A percentile compares a stretch with the other conserved stretches of the same genome.
These are phyloP conservation scores for Canavalia gladiata DNA, from an alignment of 306 rosid genomes.

Conservation along the genomic window DNA sequence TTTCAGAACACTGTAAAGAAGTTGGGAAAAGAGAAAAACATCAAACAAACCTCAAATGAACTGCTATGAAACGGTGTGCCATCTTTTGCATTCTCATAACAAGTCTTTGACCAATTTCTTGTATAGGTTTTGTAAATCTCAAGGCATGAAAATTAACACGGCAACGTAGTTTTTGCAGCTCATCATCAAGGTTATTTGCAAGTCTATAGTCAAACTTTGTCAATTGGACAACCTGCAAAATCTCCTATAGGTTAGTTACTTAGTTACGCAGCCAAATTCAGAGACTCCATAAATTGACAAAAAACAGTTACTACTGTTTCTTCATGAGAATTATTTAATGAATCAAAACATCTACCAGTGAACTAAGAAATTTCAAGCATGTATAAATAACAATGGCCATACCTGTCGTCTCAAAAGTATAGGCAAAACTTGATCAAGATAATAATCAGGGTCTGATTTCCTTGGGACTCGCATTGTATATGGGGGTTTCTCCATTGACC, in stretches of 20 bases:
- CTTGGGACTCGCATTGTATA: constrained; percentile 99
- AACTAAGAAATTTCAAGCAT: constrained; percentile 6
- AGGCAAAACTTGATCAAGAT: constrained; percentile 97
- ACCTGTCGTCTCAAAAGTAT: constrained; percentile 91
- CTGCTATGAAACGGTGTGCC: constrained; percentile 82
- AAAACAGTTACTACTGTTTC: background rate
- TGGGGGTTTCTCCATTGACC: constrained; percentile 96
- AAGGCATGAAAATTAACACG: constrained; percentile 96
- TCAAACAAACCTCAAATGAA: constrained; percentile 89
- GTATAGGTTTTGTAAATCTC: constrained; percentile 86
- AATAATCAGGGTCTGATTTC: constrained; percentile 94
- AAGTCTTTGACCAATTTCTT: constrained; percentile 78
- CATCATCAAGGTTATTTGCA: constrained; percentile 83
- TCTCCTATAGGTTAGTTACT: constrained; percentile 45
- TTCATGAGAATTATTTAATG: background rate
- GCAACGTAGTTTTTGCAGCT: constrained; percentile 92
- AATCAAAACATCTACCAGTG: constrained; percentile 19
- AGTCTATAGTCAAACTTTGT: constrained; percentile 98
- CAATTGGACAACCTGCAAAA: constrained; percentile 89
- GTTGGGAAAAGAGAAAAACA: constrained; percentile 15
- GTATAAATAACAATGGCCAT: constrained; percentile 35
- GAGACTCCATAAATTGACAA: constrained; percentile 35
- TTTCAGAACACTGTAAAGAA: constrained; percentile 31
- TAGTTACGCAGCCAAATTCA: constrained; percentile 42
- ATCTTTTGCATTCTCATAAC: constrained; percentile 82